Evolutionary conservation across 805 yeast species (phyloP).

Genomic region (Nakazawaea pomicola): DNA sequence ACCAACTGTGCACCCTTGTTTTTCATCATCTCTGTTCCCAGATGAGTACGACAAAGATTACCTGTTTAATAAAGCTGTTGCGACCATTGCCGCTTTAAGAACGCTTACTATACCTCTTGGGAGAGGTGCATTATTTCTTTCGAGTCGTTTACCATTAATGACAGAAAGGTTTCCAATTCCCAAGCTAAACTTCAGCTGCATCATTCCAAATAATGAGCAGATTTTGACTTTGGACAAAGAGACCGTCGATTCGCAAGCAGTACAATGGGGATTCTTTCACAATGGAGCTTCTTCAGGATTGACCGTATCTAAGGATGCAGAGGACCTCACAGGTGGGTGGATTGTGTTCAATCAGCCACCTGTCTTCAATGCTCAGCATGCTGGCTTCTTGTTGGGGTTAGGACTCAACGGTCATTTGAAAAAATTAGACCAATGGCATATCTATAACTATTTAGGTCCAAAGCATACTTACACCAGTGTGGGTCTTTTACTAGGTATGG

Average conservation of each 20-base stretch:
- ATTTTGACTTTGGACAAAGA: slow-evolving; percentile 58
- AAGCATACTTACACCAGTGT: slow-evolving; percentile 81
- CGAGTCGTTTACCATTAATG: slow-evolving; percentile 67
- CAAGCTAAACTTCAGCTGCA: slow-evolving; percentile 60
- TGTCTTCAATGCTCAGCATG: slow-evolving; percentile 72
- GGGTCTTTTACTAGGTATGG: slow-evolving; percentile 86
- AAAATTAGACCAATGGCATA: slow-evolving; percentile 90
- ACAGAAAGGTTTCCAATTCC: slow-evolving; percentile 85
- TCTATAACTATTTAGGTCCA: slow-evolving; percentile 87
- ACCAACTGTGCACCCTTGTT: slow-evolving; percentile 43
- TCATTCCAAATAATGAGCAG: slow-evolving; percentile 61
- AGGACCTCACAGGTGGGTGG: slow-evolving; percentile 85
- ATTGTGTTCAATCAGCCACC: slow-evolving; percentile 80
- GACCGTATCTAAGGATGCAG: slow-evolving; percentile 61
- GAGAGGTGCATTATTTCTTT: slow-evolving; percentile 65
- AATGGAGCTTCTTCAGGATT: slow-evolving; percentile 89
- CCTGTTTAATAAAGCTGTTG: slow-evolving; percentile 52
- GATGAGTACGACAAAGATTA: slow-evolving; percentile 17
- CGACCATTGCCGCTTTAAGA: slow-evolving; percentile 58
- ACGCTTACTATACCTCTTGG: slow-evolving; percentile 77
- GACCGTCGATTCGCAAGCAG: slow-evolving; percentile 33
- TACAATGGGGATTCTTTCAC: slow-evolving; percentile 85
- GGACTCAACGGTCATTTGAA: slow-evolving; percentile 89
- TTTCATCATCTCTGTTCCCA: slow-evolving; percentile 25
- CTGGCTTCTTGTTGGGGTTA: slow-evolving; percentile 88